These are phyloP conservation scores for Pyropia yezoensis DNA, from an alignment of 23 red algal genomes.

Conservation along the genomic window DNA sequence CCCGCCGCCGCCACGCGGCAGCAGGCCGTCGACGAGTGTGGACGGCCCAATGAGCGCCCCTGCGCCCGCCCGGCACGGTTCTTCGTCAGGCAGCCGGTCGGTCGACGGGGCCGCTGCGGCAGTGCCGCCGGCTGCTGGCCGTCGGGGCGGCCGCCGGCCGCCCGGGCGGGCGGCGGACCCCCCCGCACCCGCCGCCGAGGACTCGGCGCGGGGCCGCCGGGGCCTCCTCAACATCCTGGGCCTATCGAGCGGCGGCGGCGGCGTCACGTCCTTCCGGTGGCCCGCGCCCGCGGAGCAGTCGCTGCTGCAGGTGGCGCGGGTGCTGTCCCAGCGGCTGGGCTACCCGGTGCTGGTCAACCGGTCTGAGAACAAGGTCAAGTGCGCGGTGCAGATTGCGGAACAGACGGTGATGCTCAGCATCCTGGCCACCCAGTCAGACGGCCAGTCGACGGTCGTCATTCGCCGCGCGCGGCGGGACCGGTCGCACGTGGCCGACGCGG, in stretches of 20 bases:
- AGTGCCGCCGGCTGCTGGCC: no score
- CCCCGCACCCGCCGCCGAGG: not conserved
- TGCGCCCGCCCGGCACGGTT: no score
- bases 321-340: constrained; percentile 23
- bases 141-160: no score
- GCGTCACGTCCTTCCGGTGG: constrained; percentile 41
- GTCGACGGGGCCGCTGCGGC: no score
- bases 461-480: constrained; percentile 22
- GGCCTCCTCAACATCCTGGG: constrained; percentile 43
- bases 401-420: constrained; percentile 34
- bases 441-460: constrained; percentile 31
- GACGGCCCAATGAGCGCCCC: no score
- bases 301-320: constrained; percentile 36
- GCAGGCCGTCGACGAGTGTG: no score
- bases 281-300: constrained; percentile 29
- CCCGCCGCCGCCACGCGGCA: no score
- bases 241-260: constrained; percentile 28
- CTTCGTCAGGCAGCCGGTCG: no score
- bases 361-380: constrained; percentile 57
- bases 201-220: not conserved
- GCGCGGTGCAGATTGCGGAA: constrained; percentile 32
- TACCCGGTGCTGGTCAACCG: constrained; percentile 46
- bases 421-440: constrained; percentile 25
- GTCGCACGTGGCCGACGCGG: constrained; percentile 35
- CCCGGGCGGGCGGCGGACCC: not conserved